Percentiles rank a stretch among this genome's conserved stretches.
These are phyloP conservation scores for Glomus cerebriforme DNA, from an alignment of 192 early-diverging fungal species.

Conservation along the genomic window DNA sequence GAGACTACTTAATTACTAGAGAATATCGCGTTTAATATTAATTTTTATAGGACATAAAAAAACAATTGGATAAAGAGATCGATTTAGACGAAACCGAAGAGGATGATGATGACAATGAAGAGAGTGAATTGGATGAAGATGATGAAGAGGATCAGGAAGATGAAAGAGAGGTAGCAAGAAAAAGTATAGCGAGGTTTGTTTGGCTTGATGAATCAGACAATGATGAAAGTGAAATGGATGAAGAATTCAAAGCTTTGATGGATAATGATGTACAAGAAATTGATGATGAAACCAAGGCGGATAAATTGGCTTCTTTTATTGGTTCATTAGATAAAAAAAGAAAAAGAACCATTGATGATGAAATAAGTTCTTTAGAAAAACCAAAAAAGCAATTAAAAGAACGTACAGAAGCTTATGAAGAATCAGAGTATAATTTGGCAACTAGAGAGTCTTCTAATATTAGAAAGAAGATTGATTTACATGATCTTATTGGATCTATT, in stretches of 20 bases:
- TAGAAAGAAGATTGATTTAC: slow-evolving; percentile 71
- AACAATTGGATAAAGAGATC: not conserved
- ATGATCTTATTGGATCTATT: slow-evolving; percentile 74
- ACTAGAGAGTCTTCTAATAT: slow-evolving; percentile 40
- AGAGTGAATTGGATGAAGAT: not conserved
- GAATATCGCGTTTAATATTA: not conserved
- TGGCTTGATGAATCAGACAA: not conserved
- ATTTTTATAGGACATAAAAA: not conserved
- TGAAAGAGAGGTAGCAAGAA: not conserved
- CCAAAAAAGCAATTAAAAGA: slow-evolving; percentile 60
- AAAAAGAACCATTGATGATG: slow-evolving; percentile 44
- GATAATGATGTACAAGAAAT: slow-evolving; percentile 45
- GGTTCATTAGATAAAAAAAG: slow-evolving; percentile 63
- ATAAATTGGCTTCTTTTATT: slow-evolving; percentile 66
- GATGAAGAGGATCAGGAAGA: not conserved
- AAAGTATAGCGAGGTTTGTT: not conserved
- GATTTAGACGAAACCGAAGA: not conserved
- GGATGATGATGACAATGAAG: not conserved
- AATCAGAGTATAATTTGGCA: slow-evolving; percentile 72
- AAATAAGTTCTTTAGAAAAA: slow-evolving; percentile 35
- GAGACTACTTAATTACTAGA: not conserved
- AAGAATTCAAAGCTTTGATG: slow-evolving; percentile 41
- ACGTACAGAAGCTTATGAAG: slow-evolving; percentile 68
- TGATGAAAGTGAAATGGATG: slow-evolving; percentile 20
- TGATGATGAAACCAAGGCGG: slow-evolving; percentile 51